A percentile compares a stretch with the other conserved stretches of the same genome.
Conservation (phyloP, 1,284 basidiomycete genomes). For the Entoloma clypeatum region DNA sequence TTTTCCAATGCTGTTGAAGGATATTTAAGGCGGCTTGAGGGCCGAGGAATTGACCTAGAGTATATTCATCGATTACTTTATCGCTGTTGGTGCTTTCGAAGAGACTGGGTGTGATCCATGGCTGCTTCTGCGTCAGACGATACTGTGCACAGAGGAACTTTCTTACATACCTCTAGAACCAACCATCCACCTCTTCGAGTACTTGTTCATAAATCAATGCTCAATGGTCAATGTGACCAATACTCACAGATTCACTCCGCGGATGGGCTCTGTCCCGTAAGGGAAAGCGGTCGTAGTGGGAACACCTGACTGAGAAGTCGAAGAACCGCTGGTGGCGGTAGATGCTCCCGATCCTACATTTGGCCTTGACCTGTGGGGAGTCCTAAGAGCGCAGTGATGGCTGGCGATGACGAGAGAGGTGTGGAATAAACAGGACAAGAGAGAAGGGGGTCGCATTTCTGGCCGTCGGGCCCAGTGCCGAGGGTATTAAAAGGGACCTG, state of each 20-base stretch:
- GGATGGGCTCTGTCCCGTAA: conserved; percentile 48
- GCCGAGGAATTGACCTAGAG: conserved; percentile 57
- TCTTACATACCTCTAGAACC: conserved; percentile 49
- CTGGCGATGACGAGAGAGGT: too few species aligned
- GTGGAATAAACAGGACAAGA: too few species aligned
- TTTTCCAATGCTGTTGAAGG: conserved; percentile 63
- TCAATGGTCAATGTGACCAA: conserved; percentile 3
- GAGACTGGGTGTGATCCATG: conserved; percentile 73
- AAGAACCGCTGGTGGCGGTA: too few species aligned
- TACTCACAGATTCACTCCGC: conserved; percentile 64
- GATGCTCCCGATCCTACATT: too few species aligned
- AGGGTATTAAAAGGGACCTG: too few species aligned
- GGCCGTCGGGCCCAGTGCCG: too few species aligned
- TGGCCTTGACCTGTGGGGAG: too few species aligned
- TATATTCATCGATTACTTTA: conserved; percentile 66
- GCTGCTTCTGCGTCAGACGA: conserved; percentile 34
- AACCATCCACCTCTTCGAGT: conserved; percentile 57
- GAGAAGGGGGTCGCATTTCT: too few species aligned
- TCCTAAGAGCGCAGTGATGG: too few species aligned
- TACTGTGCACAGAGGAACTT: conserved; percentile 4
- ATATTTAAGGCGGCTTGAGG: conserved; percentile 40
- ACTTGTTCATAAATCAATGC: conserved; percentile 7
- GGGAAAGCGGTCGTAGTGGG: conserved; percentile 44
- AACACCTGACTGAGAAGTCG: too few species aligned
- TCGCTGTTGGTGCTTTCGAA: conserved; percentile 62